phyloP scores from a whole-genome alignment of 2,329 filamentous ascomycete genomes.

The Apiospora saccharicola region DNA sequence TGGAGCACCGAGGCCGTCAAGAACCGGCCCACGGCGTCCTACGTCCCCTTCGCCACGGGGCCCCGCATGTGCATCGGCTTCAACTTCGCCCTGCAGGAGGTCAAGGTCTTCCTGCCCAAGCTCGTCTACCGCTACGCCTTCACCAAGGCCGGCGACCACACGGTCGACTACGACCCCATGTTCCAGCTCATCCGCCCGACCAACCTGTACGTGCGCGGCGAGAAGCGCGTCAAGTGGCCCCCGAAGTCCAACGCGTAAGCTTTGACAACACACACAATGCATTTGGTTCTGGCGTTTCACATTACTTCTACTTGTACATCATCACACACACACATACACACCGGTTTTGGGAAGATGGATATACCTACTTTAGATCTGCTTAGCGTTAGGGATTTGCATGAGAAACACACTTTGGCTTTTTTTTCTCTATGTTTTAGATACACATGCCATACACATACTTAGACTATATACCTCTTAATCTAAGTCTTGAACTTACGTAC shows the following conservation, averaged over 20 bases:
- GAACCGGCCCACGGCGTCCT: conserved; percentile 57
- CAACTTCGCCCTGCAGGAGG: conserved; percentile 68
- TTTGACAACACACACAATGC: too few relatives aligned
- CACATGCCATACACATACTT: neutral
- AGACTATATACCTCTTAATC: conserved; percentile 13
- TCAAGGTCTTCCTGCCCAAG: conserved; percentile 66
- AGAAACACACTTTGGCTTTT: conserved; percentile 4
- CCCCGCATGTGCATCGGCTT: conserved; percentile 68
- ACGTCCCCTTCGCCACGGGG: conserved; percentile 66
- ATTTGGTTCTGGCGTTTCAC: conserved; percentile 4
- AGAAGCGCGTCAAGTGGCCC: conserved; percentile 58
- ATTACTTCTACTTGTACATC: conserved; percentile 14
- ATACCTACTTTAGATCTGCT: conserved; percentile 19
- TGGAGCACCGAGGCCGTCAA: conserved; percentile 64
- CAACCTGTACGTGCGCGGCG: conserved; percentile 60
- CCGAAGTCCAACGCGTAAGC: conserved; percentile 29
- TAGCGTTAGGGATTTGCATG: conserved; percentile 20
- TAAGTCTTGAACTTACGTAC: conserved; percentile 8
- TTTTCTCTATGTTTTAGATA: conserved; percentile 3
- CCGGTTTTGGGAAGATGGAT: conserved; percentile 6
- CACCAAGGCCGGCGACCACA: conserved; percentile 54
- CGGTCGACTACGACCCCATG: conserved; percentile 65
- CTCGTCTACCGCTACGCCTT: conserved; percentile 67
- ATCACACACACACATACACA: neutral
- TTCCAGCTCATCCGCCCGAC: conserved; percentile 65